phyloP scores from a whole-genome alignment of 768 basidiomycete species.

The Mycena alexandri region DNA sequence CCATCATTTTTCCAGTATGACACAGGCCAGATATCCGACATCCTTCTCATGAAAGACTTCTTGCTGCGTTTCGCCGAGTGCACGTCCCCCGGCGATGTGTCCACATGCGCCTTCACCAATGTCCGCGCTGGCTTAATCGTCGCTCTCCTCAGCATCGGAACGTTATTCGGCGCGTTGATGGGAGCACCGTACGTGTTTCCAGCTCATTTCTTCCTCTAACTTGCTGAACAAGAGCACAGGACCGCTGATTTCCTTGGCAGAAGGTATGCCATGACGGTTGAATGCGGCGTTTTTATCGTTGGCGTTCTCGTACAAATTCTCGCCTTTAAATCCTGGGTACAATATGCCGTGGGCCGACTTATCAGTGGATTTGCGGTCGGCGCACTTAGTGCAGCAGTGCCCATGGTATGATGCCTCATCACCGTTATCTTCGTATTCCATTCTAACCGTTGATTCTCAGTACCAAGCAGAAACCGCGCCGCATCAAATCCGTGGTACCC shows the following conservation, averaged over 20 bases:
- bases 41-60: constrained; percentile 81
- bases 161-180: constrained; percentile 69
- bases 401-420: constrained; percentile 60
- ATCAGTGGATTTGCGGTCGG: constrained; percentile 79
- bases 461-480: constrained; percentile 84
- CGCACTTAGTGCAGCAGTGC: constrained; percentile 74
- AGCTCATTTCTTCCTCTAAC: constrained; percentile 1
- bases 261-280: constrained; percentile 72
- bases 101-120: constrained; percentile 64
- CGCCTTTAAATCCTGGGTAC: constrained; percentile 68
- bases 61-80: constrained; percentile 72
- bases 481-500: constrained; percentile 75
- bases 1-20: constrained; percentile 59
- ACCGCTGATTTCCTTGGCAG: constrained; percentile 76
- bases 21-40: constrained; percentile 84
- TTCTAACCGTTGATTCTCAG: constrained; percentile 42
- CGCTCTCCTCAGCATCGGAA: constrained; percentile 77
- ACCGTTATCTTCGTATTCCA: constrained; percentile 16
- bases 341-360: constrained; percentile 75
- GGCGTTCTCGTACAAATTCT: constrained; percentile 74
- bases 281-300: constrained; percentile 68
- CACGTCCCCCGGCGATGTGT: constrained; percentile 50
- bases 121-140: constrained; percentile 78
- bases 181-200: constrained; percentile 67
- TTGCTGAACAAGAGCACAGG: constrained; percentile 45